phyloP scores from a whole-genome alignment of 176 grass and related monocot species.

The Puya raimondii region DNA sequence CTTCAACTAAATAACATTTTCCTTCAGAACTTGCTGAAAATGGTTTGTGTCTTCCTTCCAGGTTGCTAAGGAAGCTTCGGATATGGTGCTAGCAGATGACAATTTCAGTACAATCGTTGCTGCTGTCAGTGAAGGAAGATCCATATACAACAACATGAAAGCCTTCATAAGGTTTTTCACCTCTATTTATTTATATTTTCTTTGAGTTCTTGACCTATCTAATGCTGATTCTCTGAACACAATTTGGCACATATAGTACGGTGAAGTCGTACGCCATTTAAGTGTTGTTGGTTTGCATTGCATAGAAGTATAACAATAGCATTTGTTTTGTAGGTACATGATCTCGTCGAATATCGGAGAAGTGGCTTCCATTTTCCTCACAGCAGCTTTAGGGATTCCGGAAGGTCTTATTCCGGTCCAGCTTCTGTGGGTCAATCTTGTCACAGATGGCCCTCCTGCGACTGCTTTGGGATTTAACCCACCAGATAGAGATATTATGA shows the following conservation, averaged over 20 bases:
- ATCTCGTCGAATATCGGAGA: conserved; percentile 28
- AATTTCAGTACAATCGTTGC: conserved; percentile 34
- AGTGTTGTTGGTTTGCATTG: neutral
- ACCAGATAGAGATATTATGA: conserved; percentile 29
- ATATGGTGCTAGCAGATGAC: conserved; percentile 35
- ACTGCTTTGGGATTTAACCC: conserved; percentile 33
- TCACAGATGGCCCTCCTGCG: conserved; percentile 28
- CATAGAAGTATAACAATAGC: neutral
- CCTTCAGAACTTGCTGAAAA: too few species aligned
- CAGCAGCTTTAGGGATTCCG: conserved; percentile 32
- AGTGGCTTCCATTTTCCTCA: conserved; percentile 30
- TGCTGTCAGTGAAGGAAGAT: conserved; percentile 30
- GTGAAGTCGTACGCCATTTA: neutral
- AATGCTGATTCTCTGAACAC: neutral
- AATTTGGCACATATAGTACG: neutral
- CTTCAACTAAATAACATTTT: too few species aligned
- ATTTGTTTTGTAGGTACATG: conserved; percentile 22
- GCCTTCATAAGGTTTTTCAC: conserved; percentile 28
- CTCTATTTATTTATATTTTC: neutral
- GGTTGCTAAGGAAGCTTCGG: conserved; percentile 41
- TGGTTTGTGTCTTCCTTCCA: neutral
- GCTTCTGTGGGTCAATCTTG: conserved; percentile 32
- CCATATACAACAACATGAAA: conserved; percentile 36
- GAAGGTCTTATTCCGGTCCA: conserved; percentile 39
- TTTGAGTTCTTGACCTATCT: neutral